phyloP scores from a whole-genome alignment of 2,329 filamentous ascomycete species.

The Didymella keratinophila region DNA sequence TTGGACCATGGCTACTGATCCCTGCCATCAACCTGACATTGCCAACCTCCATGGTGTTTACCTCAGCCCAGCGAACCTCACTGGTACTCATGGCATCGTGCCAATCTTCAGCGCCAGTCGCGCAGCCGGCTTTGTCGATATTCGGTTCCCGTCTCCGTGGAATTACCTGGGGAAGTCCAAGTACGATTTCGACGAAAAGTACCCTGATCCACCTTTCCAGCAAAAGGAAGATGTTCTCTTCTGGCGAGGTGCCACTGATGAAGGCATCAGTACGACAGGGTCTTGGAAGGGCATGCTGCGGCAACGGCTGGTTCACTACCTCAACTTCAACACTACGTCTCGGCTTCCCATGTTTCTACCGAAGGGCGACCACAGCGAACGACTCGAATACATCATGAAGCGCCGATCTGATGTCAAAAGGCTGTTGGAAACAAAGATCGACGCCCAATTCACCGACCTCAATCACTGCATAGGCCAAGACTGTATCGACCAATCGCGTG shows the following conservation, averaged over 20 bases:
- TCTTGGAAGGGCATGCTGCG: conserved; percentile 72
- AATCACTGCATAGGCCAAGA: conserved; percentile 63
- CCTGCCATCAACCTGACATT: conserved; percentile 81
- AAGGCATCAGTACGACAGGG: conserved; percentile 60
- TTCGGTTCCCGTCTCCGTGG: conserved; percentile 73
- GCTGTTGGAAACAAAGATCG: conserved; percentile 57
- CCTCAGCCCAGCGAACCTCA: conserved; percentile 68
- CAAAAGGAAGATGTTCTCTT: conserved; percentile 72
- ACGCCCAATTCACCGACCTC: conserved; percentile 66
- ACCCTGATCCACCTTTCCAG: conserved; percentile 63
- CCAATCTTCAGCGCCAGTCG: conserved; percentile 81
- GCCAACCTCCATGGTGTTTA: conserved; percentile 77
- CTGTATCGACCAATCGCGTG: conserved; percentile 61
- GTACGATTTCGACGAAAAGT: conserved; percentile 60
- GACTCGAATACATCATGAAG: conserved; percentile 66
- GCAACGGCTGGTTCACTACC: conserved; percentile 74
- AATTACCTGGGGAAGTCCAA: conserved; percentile 67
- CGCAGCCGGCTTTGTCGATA: conserved; percentile 75
- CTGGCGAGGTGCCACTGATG: conserved; percentile 74
- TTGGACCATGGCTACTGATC: conserved; percentile 70
- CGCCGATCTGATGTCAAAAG: conserved; percentile 62
- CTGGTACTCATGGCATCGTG: conserved; percentile 69
- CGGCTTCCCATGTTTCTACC: conserved; percentile 46
- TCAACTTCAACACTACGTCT: conserved; percentile 42
- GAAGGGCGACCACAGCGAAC: conserved; percentile 59